phyloP scores from a whole-genome alignment of 106 monocot species.

The Dioscorea alata region DNA sequence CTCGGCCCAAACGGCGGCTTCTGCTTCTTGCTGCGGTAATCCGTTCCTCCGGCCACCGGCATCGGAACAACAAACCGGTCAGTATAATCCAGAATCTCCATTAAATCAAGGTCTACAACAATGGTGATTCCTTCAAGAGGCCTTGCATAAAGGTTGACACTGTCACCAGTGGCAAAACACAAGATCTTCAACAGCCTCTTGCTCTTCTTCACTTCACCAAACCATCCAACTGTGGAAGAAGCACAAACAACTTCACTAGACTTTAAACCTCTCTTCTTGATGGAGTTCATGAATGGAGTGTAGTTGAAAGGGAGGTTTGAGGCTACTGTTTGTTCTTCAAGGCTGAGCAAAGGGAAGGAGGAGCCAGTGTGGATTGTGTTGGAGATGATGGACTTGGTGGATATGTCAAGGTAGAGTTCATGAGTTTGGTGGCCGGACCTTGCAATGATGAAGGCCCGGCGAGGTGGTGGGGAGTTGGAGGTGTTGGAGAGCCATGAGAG shows the following conservation, averaged over 20 bases:
- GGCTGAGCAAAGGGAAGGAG: slow-evolving; percentile 45
- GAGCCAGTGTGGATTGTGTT: slow-evolving; percentile 25
- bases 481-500: slow-evolving; percentile 19
- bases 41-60: slow-evolving; percentile 50
- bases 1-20: slow-evolving; percentile 25
- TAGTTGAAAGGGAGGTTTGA: slow-evolving; percentile 30
- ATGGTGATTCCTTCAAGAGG: slow-evolving; percentile 64
- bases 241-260: neutral
- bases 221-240: neutral
- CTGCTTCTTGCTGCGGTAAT: slow-evolving; percentile 27
- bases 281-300: slow-evolving; percentile 55
- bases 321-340: slow-evolving; percentile 41
- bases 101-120: slow-evolving; percentile 56
- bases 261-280: slow-evolving; percentile 15
- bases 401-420: slow-evolving; percentile 41
- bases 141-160: slow-evolving; percentile 24
- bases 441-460: slow-evolving; percentile 46
- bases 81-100: slow-evolving; percentile 43
- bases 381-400: slow-evolving; percentile 16
- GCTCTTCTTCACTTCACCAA: neutral
- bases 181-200: neutral
- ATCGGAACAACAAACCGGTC: slow-evolving; percentile 38
- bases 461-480: slow-evolving; percentile 10
- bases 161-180: neutral
- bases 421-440: slow-evolving; percentile 29